A percentile compares a stretch with the other conserved stretches of the same genome.
These are phyloP conservation scores for Golubevia pallescens DNA, from an alignment of 1,284 basidiomycete genomes.

Conservation along the genomic window DNA sequence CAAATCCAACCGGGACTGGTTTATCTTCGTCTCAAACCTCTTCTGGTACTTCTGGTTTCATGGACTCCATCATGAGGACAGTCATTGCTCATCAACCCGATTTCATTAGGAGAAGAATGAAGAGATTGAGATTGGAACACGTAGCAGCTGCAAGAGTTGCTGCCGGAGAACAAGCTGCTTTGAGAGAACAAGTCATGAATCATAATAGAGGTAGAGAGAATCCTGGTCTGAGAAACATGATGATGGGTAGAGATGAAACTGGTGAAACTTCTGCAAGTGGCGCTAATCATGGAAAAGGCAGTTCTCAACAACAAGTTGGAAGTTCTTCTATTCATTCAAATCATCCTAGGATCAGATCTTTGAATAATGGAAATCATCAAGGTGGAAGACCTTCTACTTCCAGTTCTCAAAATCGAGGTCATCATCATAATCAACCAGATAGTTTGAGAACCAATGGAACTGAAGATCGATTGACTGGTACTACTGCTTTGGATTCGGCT, in stretches of 20 bases:
- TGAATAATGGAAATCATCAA: not conserved
- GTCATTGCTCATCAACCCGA: constrained; percentile 39
- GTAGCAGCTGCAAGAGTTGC: constrained; percentile 41
- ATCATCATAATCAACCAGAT: not conserved
- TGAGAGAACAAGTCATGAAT: constrained; percentile 47
- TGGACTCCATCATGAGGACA: constrained; percentile 23
- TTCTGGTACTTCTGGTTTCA: constrained; percentile 16
- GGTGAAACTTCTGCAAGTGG: not conserved
- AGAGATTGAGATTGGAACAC: constrained; percentile 42
- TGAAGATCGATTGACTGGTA: constrained; percentile 16
- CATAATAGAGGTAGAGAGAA: constrained; percentile 19
- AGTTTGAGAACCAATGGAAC: not conserved
- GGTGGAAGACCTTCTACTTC: not conserved
- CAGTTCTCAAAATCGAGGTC: too few relatives aligned
- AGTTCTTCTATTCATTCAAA: not conserved
- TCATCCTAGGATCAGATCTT: too few relatives aligned
- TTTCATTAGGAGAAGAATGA: constrained; percentile 44
- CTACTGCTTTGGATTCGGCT: constrained; percentile 4
- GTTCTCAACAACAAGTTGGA: not conserved
- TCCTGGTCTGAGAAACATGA: constrained; percentile 42
- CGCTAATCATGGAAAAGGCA: not conserved
- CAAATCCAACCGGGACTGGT: constrained; percentile 32
- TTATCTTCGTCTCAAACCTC: constrained; percentile 17
- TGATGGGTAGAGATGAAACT: constrained; percentile 25
- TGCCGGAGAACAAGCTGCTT: constrained; percentile 40